A percentile compares a stretch with the other conserved stretches of the same genome.
phyloP scores from a whole-genome alignment of 495 filamentous ascomycete species.

The Staphylotrichum longicolle region DNA sequence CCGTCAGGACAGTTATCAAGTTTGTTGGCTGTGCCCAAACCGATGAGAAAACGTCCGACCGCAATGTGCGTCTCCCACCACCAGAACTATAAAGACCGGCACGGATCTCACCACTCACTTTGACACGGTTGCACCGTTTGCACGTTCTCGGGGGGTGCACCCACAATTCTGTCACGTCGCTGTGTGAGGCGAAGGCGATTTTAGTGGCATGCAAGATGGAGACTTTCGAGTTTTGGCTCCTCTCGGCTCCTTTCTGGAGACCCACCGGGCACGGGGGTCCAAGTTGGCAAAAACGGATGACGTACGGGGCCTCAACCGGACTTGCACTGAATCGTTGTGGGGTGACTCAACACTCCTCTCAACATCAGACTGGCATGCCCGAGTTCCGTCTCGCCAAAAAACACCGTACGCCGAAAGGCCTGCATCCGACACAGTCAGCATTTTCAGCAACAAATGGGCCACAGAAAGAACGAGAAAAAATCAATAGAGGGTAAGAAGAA shows the following conservation, averaged over 20 bases:
- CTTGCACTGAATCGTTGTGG: slow-evolving; percentile 4
- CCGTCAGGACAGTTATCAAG: too few relatives aligned
- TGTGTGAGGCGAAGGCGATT: slow-evolving; percentile 1
- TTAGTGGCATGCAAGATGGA: neutral
- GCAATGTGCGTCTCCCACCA: slow-evolving; percentile 1
- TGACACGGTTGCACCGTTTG: neutral
- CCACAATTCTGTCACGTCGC: slow-evolving; percentile 3
- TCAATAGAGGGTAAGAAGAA: too few relatives aligned
- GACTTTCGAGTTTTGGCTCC: neutral
- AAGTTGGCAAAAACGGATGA: slow-evolving; percentile 16
- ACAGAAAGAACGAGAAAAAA: too few relatives aligned
- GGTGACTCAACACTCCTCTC: slow-evolving; percentile 19
- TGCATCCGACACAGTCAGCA: too few relatives aligned
- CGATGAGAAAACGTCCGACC: neutral
- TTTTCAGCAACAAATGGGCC: too few relatives aligned
- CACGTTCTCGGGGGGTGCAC: neutral
- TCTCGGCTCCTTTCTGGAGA: too few relatives aligned
- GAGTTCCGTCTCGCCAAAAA: too few relatives aligned
- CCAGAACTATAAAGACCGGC: neutral
- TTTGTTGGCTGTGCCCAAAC: too few relatives aligned
- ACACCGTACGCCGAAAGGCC: too few relatives aligned
- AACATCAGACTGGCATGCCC: neutral
- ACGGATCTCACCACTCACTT: neutral
- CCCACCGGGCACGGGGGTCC: neutral
- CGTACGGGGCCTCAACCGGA: slow-evolving; percentile 6